phyloP scores from a whole-genome alignment of 2,329 filamentous ascomycete genomes.

The Leptographium lundbergii region DNA sequence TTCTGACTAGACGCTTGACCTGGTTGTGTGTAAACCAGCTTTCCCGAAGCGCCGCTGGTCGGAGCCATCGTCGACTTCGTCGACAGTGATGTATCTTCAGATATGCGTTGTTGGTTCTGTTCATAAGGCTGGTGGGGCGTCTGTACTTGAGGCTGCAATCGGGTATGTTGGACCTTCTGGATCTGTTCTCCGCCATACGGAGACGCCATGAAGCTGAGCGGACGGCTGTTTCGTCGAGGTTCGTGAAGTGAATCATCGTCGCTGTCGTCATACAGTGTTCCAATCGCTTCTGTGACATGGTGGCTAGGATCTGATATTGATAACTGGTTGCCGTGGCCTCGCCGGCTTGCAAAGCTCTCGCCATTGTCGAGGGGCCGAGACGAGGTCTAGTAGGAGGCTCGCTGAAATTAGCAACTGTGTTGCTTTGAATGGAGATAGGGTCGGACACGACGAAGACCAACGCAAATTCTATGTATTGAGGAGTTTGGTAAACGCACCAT shows the following conservation, averaged over 20 bases:
- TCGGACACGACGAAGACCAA: not conserved
- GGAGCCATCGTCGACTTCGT: slow-evolving; percentile 5
- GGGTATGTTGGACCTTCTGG: slow-evolving; percentile 16
- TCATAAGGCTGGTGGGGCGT: slow-evolving; percentile 11
- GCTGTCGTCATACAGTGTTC: slow-evolving; percentile 74
- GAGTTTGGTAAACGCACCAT: slow-evolving; percentile 9
- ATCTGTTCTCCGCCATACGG: slow-evolving; percentile 41
- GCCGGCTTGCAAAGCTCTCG: slow-evolving; percentile 44
- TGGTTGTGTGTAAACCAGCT: slow-evolving; percentile 28
- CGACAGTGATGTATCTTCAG: too few species aligned
- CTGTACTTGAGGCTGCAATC: not conserved
- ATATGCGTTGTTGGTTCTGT: slow-evolving; percentile 3
- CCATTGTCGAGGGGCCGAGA: slow-evolving; percentile 44
- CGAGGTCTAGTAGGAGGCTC: slow-evolving; percentile 34
- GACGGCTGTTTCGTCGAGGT: slow-evolving; percentile 42
- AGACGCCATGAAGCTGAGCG: slow-evolving; percentile 60
- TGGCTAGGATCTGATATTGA: slow-evolving; percentile 79
- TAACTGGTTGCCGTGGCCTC: slow-evolving; percentile 44
- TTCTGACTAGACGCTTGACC: slow-evolving; percentile 26
- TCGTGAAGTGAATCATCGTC: slow-evolving; percentile 44
- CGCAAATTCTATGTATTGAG: not conserved
- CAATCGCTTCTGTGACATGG: slow-evolving; percentile 90
- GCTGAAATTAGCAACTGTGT: not conserved
- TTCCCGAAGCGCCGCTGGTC: slow-evolving; percentile 23
- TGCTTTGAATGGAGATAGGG: not conserved